Conservation (phyloP, 2,329 filamentous ascomycete genomes). For the Stylonectria norvegica region DNA sequence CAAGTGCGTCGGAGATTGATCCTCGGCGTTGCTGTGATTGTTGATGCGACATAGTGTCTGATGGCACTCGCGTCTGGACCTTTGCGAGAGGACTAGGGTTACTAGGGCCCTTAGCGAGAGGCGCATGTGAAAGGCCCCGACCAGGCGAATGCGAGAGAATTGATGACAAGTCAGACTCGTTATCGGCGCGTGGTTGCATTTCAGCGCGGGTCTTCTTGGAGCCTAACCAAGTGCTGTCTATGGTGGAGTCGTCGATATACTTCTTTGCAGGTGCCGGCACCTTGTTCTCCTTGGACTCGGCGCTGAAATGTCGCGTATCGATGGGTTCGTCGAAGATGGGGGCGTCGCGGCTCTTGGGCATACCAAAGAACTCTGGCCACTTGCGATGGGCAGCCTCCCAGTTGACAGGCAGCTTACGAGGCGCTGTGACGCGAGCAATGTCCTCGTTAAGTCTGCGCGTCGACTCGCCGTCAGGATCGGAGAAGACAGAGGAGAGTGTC, state of each 20-base stretch:
- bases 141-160: constrained; percentile 40
- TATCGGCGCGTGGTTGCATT: constrained; percentile 54
- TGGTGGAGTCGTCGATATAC: constrained; percentile 39
- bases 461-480: constrained; percentile 52
- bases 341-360: constrained; percentile 33
- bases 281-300: constrained; percentile 46
- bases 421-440: constrained; percentile 42
- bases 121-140: constrained; percentile 24
- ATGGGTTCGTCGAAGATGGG: constrained; percentile 31
- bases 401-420: constrained; percentile 40
- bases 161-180: constrained; percentile 49
- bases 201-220: constrained; percentile 43
- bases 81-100: constrained; percentile 39
- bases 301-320: constrained; percentile 35
- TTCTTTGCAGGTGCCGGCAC: constrained; percentile 34
- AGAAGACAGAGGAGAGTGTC: constrained; percentile 51
- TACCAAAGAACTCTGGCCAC: constrained; percentile 51
- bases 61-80: constrained; percentile 31
- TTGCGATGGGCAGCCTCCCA: constrained; percentile 46
- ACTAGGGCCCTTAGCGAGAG: constrained; percentile 27
- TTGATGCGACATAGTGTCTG: constrained; percentile 22
- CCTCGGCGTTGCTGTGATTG: constrained; percentile 26
- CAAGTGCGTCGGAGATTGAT: constrained; percentile 34
- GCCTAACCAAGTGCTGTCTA: constrained; percentile 39
- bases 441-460: constrained; percentile 50